These are phyloP conservation scores for Eurotiales sp. DNA, from an alignment of 2,329 filamentous ascomycete genomes.

Conservation along the genomic window DNA sequence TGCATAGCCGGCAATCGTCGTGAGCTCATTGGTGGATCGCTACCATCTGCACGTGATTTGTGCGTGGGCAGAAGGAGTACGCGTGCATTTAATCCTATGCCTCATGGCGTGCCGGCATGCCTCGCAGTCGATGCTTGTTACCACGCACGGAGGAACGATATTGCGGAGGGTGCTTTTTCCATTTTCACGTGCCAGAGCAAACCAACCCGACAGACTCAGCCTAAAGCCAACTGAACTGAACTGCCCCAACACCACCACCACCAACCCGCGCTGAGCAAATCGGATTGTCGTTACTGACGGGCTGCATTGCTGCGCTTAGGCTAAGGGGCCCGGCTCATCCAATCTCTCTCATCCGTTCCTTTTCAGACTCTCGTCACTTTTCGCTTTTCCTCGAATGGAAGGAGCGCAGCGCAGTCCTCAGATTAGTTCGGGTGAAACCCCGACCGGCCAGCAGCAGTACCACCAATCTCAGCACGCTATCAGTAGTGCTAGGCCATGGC, in stretches of 20 bases:
- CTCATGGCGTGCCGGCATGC: too few relatives aligned
- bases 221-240: too few relatives aligned
- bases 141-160: too few relatives aligned
- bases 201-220: too few relatives aligned
- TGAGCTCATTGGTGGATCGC: too few relatives aligned
- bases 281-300: constrained; percentile 4
- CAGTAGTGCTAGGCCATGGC: background rate
- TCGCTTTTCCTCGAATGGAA: background rate
- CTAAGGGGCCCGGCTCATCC: background rate
- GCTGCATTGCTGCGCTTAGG: background rate
- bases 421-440: background rate
- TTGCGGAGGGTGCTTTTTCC: background rate
- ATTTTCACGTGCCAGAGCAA: constrained; percentile 12
- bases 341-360: background rate
- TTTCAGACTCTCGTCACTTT: background rate
- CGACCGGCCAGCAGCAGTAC: constrained; percentile 6
- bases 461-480: background rate
- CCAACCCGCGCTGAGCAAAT: background rate
- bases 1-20: too few relatives aligned
- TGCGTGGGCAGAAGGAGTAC: too few relatives aligned
- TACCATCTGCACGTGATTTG: too few relatives aligned
- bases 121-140: too few relatives aligned
- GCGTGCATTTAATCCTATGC: too few relatives aligned
- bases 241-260: constrained; percentile 7
- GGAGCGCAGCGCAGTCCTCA: background rate